Conservation (phyloP, 2,329 filamentous ascomycete genomes). For the Botryotinia narcissicola region DNA sequence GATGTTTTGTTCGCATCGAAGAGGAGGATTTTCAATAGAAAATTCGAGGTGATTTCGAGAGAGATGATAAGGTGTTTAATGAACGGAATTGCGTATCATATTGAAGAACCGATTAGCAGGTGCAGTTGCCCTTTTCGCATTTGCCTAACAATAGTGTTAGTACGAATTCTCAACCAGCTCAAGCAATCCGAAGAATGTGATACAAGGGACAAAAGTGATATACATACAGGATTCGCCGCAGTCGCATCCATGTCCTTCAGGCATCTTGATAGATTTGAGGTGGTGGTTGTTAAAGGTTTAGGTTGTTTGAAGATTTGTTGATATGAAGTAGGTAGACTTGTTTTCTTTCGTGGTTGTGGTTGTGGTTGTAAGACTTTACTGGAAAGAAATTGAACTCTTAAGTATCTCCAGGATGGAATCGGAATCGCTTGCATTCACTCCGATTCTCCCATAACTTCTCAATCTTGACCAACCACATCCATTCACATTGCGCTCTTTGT, state of each 20-base stretch:
- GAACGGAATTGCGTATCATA: background rate
- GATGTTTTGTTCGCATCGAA: background rate
- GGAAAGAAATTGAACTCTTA: background rate
- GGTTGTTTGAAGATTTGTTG: background rate
- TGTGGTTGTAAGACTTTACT: background rate
- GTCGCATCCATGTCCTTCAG: background rate
- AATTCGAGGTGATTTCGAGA: background rate
- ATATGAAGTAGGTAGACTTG: background rate
- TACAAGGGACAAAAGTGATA: background rate
- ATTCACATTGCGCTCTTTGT: background rate
- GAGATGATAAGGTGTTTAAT: background rate
- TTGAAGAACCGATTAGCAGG: background rate
- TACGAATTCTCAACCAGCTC: background rate
- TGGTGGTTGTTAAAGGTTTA: background rate
- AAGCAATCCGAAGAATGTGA: background rate
- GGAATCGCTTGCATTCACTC: background rate
- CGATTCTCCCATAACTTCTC: background rate
- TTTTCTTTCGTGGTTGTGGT: background rate
- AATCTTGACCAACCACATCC: background rate
- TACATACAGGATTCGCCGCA: background rate
- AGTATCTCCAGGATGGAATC: background rate
- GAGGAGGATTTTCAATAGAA: background rate
- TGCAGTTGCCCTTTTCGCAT: constrained; percentile 6
- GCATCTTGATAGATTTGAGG: constrained; percentile 12
- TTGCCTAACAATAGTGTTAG: background rate